phyloP scores from a whole-genome alignment of 768 basidiomycete species.

The Phlegmacium glaucopus region DNA sequence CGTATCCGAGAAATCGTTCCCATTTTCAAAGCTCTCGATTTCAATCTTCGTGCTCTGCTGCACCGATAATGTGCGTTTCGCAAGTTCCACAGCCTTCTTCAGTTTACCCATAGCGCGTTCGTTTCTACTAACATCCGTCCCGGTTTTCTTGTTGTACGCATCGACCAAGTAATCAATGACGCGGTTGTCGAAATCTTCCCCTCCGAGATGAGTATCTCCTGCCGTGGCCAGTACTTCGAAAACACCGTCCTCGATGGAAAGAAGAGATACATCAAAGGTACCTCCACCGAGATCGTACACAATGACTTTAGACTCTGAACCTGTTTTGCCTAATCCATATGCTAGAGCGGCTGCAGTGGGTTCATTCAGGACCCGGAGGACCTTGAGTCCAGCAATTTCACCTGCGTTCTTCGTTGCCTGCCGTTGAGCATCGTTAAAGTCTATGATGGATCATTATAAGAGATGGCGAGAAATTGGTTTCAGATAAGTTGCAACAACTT shows the following conservation, averaged over 20 bases:
- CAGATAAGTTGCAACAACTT: constrained; percentile 14
- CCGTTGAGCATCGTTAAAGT: constrained; percentile 60
- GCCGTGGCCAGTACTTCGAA: constrained; percentile 72
- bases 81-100: constrained; percentile 69
- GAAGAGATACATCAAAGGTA: constrained; percentile 70
- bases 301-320: constrained; percentile 54
- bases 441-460: constrained; percentile 26
- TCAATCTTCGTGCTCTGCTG: constrained; percentile 51
- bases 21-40: constrained; percentile 66
- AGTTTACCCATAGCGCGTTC: constrained; percentile 66
- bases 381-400: constrained; percentile 59
- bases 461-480: not conserved
- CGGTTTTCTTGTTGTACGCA: constrained; percentile 67
- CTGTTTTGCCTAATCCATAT: constrained; percentile 65
- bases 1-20: constrained; percentile 77
- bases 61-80: constrained; percentile 64
- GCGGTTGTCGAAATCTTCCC: constrained; percentile 71
- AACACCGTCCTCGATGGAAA: constrained; percentile 65
- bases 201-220: constrained; percentile 71
- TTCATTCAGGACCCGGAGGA: constrained; percentile 66
- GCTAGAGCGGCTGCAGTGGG: constrained; percentile 71
- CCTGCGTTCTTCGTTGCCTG: constrained; percentile 71
- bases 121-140: constrained; percentile 56
- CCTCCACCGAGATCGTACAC: constrained; percentile 75
- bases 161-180: constrained; percentile 69